These are phyloP conservation scores for Priceomyces melissophilus DNA, from an alignment of 805 yeast genomes.

Conservation along the genomic window DNA sequence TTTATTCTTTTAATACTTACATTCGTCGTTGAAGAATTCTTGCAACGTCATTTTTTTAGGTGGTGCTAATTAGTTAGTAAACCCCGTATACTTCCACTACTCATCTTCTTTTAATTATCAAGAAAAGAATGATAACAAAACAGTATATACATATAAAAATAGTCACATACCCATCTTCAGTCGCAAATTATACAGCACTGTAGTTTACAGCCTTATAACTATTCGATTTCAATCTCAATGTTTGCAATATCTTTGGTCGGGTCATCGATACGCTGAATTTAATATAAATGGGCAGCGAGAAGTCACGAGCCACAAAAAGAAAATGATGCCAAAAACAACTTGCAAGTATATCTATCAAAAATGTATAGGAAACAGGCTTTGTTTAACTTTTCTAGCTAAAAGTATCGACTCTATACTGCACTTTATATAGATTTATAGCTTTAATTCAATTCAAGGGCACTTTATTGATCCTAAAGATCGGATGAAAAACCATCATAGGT, in stretches of 20 bases:
- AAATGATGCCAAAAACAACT: background rate
- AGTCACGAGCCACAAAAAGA: slow-evolving; percentile 1
- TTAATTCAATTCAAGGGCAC: background rate
- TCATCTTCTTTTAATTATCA: background rate
- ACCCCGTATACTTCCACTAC: background rate
- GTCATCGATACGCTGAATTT: background rate
- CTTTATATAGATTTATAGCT: background rate
- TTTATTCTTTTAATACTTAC: slow-evolving; percentile 30
- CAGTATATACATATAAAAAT: background rate
- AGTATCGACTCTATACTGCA: too few relatives aligned
- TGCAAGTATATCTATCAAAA: background rate
- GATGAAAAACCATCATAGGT: slow-evolving; percentile 48
- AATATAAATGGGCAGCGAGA: background rate
- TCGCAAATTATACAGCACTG: slow-evolving; percentile 1
- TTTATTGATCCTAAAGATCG: slow-evolving; percentile 37
- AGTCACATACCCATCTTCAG: slow-evolving; percentile 11
- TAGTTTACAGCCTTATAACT: background rate
- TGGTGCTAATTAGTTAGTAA: slow-evolving; percentile 25
- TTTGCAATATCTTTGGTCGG: background rate
- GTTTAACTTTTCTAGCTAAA: too few relatives aligned
- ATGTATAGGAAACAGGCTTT: background rate
- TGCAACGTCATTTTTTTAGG: slow-evolving; percentile 46
- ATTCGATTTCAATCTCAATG: slow-evolving; percentile 1
- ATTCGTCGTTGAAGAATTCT: slow-evolving; percentile 43
- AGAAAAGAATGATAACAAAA: background rate